Conservation (phyloP, 2,329 filamentous ascomycete genomes). For the Pseudopithomyces maydicus region DNA sequence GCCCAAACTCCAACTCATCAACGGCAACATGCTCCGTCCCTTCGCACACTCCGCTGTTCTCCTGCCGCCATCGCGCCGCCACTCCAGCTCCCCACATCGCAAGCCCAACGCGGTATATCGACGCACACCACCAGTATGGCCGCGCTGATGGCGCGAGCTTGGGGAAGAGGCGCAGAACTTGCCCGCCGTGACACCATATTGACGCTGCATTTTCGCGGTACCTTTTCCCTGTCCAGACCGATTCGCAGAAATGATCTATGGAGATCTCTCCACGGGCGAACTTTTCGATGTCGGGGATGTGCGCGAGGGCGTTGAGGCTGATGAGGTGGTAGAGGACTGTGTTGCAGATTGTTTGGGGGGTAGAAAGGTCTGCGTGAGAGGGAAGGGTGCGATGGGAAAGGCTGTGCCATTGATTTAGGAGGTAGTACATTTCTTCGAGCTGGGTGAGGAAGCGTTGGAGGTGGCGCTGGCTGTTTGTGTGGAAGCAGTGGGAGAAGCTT, state of each 20-base stretch:
- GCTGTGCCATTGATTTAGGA: slow-evolving; percentile 67
- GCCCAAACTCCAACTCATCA: slow-evolving; percentile 42
- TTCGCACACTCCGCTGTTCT: slow-evolving; percentile 3
- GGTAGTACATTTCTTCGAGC: slow-evolving; percentile 63
- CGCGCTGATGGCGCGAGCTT: slow-evolving; percentile 61
- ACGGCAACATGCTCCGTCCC: slow-evolving; percentile 29
- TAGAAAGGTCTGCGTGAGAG: slow-evolving; percentile 51
- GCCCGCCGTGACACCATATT: slow-evolving; percentile 66
- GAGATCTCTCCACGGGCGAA: slow-evolving; percentile 54
- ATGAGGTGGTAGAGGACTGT: slow-evolving; percentile 70
- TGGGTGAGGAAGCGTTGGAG: slow-evolving; percentile 60
- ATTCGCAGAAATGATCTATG: slow-evolving; percentile 52
- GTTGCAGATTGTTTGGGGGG: slow-evolving; percentile 59
- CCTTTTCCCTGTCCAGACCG: slow-evolving; percentile 7
- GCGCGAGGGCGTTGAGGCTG: slow-evolving; percentile 67
- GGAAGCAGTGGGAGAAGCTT: slow-evolving; percentile 64
- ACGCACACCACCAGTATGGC: slow-evolving; percentile 70
- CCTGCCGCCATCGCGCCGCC: not conserved
- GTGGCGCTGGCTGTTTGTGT: slow-evolving; percentile 50
- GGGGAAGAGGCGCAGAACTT: slow-evolving; percentile 63
- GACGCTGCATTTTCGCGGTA: slow-evolving; percentile 37
- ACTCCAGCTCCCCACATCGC: slow-evolving; percentile 8
- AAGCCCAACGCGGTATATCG: slow-evolving; percentile 62
- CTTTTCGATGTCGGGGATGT: slow-evolving; percentile 67
- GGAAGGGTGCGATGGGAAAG: slow-evolving; percentile 53